Evolutionary conservation across 2,329 filamentous ascomycete species (phyloP), one percentile per base, ranked within the genome.

Genomic region (Fusarium oxysporum): DNA sequence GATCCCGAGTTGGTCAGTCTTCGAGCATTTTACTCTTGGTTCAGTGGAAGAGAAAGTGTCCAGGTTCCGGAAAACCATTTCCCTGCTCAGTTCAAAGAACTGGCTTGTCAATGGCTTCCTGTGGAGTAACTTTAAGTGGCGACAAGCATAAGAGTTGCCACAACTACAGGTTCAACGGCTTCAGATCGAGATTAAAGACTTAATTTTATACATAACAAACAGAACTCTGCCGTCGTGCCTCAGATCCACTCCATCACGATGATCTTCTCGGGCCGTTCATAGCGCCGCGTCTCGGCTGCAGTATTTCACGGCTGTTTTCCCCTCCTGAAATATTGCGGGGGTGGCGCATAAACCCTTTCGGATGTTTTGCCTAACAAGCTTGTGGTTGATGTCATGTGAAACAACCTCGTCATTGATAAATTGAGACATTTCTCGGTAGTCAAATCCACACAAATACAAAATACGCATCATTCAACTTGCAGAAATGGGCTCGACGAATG

Each of bases 81-180:
- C 12, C 72, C 72, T 4, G 13, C 25, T 2, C 37, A 61, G 2
- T 17, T 73, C 6, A 60, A 73, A 8, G 25, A 60, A 23, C 7
- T 73, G 38, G 60, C 72, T 4, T 53, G 60, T 14, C 67, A 71
- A 38, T 75, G 72, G 72, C 50, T 71, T 37, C 58, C 70, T 5
- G 8, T 62, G 68, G 56, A 71, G 32, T 60, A 17, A 40, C 17
- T 28, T 33, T 14, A 6, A 6, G n/a, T 51, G 16, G 47, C 47
- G 6, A 23, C 8, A 23, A 23, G 4, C 19, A 7, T 5, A 23
- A 33, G 4, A 28, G 7, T 17, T 6, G 25, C 5, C 9, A n/a
- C 5, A 25, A 6, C 5, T 7, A 17, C 5, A 7, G 5, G 0
- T 21, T 38, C n/a, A 16, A 12, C 12, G 4, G 10, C 17, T 37